Evolutionary conservation across 2,329 filamentous ascomycete species (phyloP), one percentile per base, ranked within the genome.

Genomic region (Moelleriella libera): DNA sequence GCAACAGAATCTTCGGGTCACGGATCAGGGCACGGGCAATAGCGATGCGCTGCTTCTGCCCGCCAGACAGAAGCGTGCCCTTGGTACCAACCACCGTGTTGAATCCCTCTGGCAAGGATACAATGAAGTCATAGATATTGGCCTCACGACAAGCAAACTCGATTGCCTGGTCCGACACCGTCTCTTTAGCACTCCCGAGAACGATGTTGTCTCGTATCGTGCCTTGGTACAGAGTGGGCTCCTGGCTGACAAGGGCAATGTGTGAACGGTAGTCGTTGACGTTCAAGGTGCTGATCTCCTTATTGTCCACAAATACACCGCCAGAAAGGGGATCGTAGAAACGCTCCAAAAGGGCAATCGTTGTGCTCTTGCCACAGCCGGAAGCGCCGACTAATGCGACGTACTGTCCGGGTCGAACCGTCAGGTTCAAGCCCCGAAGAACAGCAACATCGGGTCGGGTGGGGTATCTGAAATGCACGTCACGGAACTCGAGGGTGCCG

Each of bases 401-500:
- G 56, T 90, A 92, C 60, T 90, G 85, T 4, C 86, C 87, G 0
- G 85, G 85, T 30, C 80, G 77, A 41, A 90, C 77, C 11, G 68
- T 70, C 6, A 90, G 71, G 63, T 90, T 82, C 9, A 96, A 71
- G 0, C 89, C 90, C 30, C 87, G 83, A 3, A 97, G 79, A 0
- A 97, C 88, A n/a, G 88, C 86, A 55, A 94, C 87, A 55, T 95
- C 88, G 0, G 87, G 85, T 1, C 92, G 80, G 0, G 88, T 94
- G 0, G 90, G 89, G 59, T 97, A 98, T 41, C 88, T 79, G 75
- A 96, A 97, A 62, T 95, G 88, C 2, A 97, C 88, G 54, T 94
- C 82, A 21, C 85, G 80, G 69, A 98, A 94, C 62, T 97, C 88
- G 52, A 98, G 78, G 10, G 74, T 75, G 30, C 89, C 90, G 21